Evolutionary conservation across 495 filamentous ascomycete species (phyloP).

Genomic region (Tuber brumale): DNA sequence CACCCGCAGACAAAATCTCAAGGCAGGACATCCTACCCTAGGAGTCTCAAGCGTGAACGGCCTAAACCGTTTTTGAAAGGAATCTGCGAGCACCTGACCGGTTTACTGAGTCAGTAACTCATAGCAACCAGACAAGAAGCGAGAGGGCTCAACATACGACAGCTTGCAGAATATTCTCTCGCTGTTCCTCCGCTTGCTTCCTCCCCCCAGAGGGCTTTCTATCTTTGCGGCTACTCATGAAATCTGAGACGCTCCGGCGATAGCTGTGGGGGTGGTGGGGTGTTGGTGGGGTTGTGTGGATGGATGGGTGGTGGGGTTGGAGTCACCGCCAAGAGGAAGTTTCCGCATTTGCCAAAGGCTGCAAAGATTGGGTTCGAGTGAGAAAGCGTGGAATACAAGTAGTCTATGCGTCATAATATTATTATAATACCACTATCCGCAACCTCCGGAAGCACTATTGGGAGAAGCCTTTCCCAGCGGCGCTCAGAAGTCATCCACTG

Average conservation of each 20-base stretch:
- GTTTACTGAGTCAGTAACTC: slow-evolving; percentile 29
- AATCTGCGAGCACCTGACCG: slow-evolving; percentile 66
- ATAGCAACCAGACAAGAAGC: slow-evolving; percentile 22
- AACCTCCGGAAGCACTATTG: too few species aligned
- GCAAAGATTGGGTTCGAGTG: neutral
- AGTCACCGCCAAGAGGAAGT: neutral
- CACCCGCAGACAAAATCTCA: slow-evolving; percentile 1
- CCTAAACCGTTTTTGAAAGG: slow-evolving; percentile 81
- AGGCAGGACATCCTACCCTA: slow-evolving; percentile 55
- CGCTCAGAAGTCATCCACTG: too few species aligned
- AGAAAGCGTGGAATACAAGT: neutral
- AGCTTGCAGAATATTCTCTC: slow-evolving; percentile 82
- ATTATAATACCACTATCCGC: too few species aligned
- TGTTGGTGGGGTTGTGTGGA: slow-evolving; percentile 10
- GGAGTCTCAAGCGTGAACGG: slow-evolving; percentile 86
- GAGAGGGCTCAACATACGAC: slow-evolving; percentile 55
- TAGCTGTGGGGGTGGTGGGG: neutral
- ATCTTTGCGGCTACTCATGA: slow-evolving; percentile 46
- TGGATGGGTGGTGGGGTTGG: slow-evolving; percentile 22
- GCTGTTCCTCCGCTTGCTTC: slow-evolving; percentile 58
- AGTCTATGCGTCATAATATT: too few species aligned
- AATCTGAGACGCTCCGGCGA: neutral
- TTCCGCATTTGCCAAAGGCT: neutral
- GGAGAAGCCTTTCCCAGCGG: too few species aligned
- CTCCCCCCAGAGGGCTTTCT: slow-evolving; percentile 61